Base-by-base conservation (phyloP, 1,284 basidiomycete genomes). In the Sanguinoderma infundibulare region DNA sequence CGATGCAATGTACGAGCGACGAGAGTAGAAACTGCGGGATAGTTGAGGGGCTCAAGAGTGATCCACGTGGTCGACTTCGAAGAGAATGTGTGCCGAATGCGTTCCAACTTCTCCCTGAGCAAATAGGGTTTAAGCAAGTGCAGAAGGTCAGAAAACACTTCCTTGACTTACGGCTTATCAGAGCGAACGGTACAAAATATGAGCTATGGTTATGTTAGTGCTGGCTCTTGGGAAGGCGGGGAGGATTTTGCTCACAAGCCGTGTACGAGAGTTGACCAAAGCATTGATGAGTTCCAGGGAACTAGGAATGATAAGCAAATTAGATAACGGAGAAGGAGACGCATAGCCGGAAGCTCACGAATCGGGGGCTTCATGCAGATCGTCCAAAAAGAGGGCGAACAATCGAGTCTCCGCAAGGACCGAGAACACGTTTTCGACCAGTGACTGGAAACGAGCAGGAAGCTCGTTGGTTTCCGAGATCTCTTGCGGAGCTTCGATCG, bases 321-420 rank as follows among this genome's bases (percentile, higher is more conserved):
- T 20, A 14, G 17, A 26, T 39, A 28, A 32, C 39, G 36, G 20
- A 38, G 47, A 59, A 9, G 51, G 54, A n/a, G 38, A 35, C 26
- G 35, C 17, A 59, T 42, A 20, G 52, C 24, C 53, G 9, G 40
- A 14, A n/a, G 78, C 79, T 71, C 62, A 89, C 83, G 87, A 87
- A 62, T 86, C 83, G 67, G 89, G 86, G 8, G 89, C 88, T 69
- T 89, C 87, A 65, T 91, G 89, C 14, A 90, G 72, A 71, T 90
- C 88, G 69, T 91, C 89, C 52, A 90, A 75, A 67, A 90, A 89
- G 49, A 91, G 72, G 0, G 87, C 87, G 65, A 90, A 86, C 35
- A 88, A 72, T 34, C 87, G 78, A 3, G 86, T 89, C 68, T 90
- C 87, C 1, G 88, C 83, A 39, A 90, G 81, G 17, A 89, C 84